These are phyloP conservation scores for Heritiera fomes DNA, from an alignment of 345 rosid species.

Conservation along the genomic window DNA sequence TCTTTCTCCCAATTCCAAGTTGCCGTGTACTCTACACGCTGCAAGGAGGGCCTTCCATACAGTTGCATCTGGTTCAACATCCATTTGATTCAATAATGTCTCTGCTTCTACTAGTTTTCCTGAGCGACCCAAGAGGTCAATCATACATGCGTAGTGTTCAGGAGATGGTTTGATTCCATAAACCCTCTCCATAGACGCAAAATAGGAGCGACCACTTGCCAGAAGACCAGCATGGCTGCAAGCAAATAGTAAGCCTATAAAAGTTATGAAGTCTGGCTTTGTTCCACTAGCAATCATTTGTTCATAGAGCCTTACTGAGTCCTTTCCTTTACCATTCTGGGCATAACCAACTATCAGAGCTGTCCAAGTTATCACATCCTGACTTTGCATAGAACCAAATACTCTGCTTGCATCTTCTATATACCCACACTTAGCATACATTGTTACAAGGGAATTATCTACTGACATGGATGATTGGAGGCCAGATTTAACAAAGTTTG, in stretches of 20 bases:
- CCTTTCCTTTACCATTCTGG: constrained; percentile 78
- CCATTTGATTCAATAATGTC: constrained; percentile 64
- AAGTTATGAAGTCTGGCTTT: constrained; percentile 75
- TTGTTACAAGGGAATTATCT: constrained; percentile 69
- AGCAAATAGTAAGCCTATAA: constrained; percentile 85
- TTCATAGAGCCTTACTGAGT: constrained; percentile 55
- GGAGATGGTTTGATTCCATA: constrained; percentile 75
- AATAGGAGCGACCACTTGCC: constrained; percentile 54
- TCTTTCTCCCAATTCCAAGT: constrained; percentile 68
- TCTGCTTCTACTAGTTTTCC: constrained; percentile 73
- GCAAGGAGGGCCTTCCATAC: constrained; percentile 80
- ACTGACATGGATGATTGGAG: constrained; percentile 61
- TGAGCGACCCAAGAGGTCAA: constrained; percentile 82
- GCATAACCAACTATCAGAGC: constrained; percentile 87
- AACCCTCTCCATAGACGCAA: constrained; percentile 62
- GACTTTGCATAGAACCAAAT: constrained; percentile 56
- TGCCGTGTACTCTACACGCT: constrained; percentile 73
- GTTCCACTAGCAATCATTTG: constrained; percentile 62
- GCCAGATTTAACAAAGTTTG: constrained; percentile 54
- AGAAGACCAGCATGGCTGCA: constrained; percentile 84
- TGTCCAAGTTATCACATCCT: constrained; percentile 84
- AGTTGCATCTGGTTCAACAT: constrained; percentile 71
- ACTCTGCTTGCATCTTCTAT: constrained; percentile 62
- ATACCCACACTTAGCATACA: constrained; percentile 85
- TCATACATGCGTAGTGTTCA: constrained; percentile 89